Percentiles rank a stretch among this genome's conserved stretches.
Evolutionary conservation across 2,329 filamentous ascomycete genomes (phyloP).

Genomic region (Colletotrichum sp.): DNA sequence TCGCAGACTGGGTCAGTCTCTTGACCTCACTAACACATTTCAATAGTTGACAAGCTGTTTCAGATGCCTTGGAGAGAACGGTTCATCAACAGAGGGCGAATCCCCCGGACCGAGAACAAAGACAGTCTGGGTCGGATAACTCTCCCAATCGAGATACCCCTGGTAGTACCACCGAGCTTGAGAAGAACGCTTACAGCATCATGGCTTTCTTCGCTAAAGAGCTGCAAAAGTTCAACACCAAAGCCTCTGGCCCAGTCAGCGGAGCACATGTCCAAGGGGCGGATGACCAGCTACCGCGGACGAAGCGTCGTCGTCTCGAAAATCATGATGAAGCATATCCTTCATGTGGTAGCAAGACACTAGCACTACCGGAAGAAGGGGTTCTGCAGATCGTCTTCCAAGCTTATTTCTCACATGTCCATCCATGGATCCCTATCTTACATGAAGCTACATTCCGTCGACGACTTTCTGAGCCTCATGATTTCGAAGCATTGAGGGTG

Average conservation of each 20-base stretch:
- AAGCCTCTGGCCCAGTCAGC: background rate
- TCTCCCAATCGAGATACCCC: background rate
- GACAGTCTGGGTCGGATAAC: background rate
- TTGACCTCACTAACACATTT: too few relatives aligned
- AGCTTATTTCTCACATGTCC: conserved; percentile 39
- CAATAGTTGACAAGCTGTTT: background rate
- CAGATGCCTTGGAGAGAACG: conserved; percentile 22
- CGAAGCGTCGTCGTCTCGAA: background rate
- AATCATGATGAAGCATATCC: background rate
- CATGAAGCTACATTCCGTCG: conserved; percentile 34
- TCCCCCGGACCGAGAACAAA: background rate
- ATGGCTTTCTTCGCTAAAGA: conserved; percentile 15
- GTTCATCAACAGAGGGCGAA: background rate
- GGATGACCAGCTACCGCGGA: background rate
- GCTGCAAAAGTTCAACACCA: background rate
- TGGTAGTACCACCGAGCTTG: background rate
- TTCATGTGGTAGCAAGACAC: background rate
- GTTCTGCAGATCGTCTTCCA: conserved; percentile 29
- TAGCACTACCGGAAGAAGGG: conserved; percentile 5
- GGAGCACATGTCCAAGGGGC: background rate
- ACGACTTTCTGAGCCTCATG: conserved; percentile 25
- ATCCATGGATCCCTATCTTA: conserved; percentile 44
- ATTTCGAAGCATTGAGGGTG: conserved; percentile 29
- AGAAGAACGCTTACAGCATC: conserved; percentile 13
- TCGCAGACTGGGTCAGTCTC: conserved; percentile 31